Evolutionary conservation across 148 eudicot genomes (phyloP).

Genomic region (Spergularia marina): DNA sequence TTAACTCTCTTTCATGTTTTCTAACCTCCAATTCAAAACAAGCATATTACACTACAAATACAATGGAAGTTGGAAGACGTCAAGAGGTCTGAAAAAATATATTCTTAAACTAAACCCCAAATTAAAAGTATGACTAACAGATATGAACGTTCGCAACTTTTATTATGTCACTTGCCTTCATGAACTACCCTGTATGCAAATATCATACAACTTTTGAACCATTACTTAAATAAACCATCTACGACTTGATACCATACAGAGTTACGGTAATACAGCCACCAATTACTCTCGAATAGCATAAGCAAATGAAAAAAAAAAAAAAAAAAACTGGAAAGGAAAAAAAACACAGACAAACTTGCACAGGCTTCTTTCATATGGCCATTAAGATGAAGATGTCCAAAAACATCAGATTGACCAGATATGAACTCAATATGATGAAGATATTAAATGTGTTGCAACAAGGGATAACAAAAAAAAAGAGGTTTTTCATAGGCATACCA

Average conservation of each 20-base stretch:
- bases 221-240: background rate
- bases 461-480: background rate
- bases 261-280: too few species aligned
- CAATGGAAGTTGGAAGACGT: too few species aligned
- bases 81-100: background rate
- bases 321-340: too few species aligned
- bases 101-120: background rate
- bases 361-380: background rate
- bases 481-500: constrained; percentile 49
- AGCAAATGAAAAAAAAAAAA: too few species aligned
- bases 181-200: background rate
- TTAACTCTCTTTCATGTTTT: background rate
- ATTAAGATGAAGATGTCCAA: background rate
- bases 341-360: background rate
- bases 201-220: background rate
- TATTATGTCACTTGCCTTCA: background rate
- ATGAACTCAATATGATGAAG: constrained; percentile 11
- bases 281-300: too few species aligned
- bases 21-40: background rate
- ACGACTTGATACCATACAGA: background rate
- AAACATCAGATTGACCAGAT: background rate
- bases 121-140: background rate
- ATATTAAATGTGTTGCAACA: background rate
- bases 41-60: background rate
- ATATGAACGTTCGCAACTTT: background rate